These are phyloP conservation scores for Pseudonitzschia multiseries DNA, from an alignment of 108 stramenopile species.

Conservation along the genomic window DNA sequence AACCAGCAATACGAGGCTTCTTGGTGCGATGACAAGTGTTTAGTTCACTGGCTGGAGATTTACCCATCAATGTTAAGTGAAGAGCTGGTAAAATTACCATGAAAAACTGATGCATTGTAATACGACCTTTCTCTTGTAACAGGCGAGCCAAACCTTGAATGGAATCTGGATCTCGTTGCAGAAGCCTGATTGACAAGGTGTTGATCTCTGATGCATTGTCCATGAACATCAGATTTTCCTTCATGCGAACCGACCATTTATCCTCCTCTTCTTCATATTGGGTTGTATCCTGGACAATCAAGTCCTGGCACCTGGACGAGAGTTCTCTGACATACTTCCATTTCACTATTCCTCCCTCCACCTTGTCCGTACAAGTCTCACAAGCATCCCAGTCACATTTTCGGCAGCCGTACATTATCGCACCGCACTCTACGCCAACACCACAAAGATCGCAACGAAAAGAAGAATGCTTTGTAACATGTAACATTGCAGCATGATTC, in stretches of 20 bases:
- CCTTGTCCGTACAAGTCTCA: conserved; percentile 46
- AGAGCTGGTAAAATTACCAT: conserved; percentile 45
- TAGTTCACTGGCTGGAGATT: background rate
- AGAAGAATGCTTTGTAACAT: conserved; percentile 52
- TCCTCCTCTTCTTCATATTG: conserved; percentile 8
- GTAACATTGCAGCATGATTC: conserved; percentile 39
- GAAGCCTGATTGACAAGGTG: conserved; percentile 19
- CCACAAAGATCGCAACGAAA: conserved; percentile 61
- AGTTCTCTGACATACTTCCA: conserved; percentile 36
- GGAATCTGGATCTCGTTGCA: conserved; percentile 29
- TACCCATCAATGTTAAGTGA: conserved; percentile 29
- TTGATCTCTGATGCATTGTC: conserved; percentile 23
- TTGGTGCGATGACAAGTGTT: conserved; percentile 19
- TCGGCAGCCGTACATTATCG: conserved; percentile 54
- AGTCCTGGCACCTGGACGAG: conserved; percentile 26
- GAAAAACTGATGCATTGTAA: conserved; percentile 50
- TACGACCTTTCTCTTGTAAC: conserved; percentile 22
- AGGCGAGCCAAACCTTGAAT: conserved; percentile 28
- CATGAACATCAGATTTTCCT: conserved; percentile 9
- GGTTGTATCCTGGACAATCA: background rate
- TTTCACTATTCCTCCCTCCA: conserved; percentile 48
- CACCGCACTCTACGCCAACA: conserved; percentile 47
- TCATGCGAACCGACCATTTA: conserved; percentile 9
- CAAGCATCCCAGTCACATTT: conserved; percentile 61
- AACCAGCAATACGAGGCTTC: conserved; percentile 27